Evolutionary conservation across 1,139 yeast species (phyloP), one percentile per base, ranked within the genome.

Genomic region (Blastobotrys petasosporus): DNA sequence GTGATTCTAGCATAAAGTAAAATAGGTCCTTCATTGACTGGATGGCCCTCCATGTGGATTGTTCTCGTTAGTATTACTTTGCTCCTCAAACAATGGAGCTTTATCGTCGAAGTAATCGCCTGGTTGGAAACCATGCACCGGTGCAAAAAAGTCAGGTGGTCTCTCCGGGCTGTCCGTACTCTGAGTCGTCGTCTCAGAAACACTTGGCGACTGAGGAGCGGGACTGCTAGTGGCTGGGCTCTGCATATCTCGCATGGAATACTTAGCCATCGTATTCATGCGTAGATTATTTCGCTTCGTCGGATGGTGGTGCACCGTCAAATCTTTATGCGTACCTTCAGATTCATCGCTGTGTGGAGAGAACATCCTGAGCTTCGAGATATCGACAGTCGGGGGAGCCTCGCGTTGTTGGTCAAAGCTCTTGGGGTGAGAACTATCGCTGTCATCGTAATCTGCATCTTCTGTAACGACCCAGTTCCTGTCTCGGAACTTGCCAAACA

Each of bases 81-180:
- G 25, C 25, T 29, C 42, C 15, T 39, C 45, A 7, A 35, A 47
- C 2, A 42, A 41, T 9, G 51, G 49, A 2, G 50, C 49, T 39
- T 62, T 61, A 30, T 62, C 64, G 46, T 62, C 65, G 57, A 59
- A 58, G 51, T 62, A 62, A 38, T 62, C 66, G n/a, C 60, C 63
- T 5, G 57, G 54, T 16, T 53, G 52, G 44, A 61, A 62, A 9
- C 65, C 64, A 5, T 63, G 61, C 10, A 56, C 39, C 13, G 54
- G 53, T 1, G 56, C 54, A 28, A 45, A 50, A 39, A 56, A 55
- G 8, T 43, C 41, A 7, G 52, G 55, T 11, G 51, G 54, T 10
- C 44, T 47, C 11, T 32, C 39, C 5, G 5, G 25, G 17, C 10
- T 23, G 8, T 44, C 42, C 28, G 12, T 37, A 32, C 33, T 17